These are phyloP conservation scores for Apiotrichum laibachii DNA, from an alignment of 1,284 basidiomycete genomes.

Conservation along the genomic window DNA sequence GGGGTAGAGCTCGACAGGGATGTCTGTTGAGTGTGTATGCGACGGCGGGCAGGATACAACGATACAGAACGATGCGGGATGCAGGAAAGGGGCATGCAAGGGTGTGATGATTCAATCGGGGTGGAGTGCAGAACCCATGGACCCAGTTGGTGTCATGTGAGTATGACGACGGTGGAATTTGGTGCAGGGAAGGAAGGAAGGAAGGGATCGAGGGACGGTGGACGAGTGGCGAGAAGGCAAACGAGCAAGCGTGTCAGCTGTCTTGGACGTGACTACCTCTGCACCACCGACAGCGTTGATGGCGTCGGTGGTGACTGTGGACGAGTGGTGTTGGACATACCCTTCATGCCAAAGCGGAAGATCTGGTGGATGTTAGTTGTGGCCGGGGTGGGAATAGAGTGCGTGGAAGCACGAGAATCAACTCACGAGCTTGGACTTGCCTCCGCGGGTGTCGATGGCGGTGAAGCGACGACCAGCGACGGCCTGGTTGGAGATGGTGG, in stretches of 20 bases:
- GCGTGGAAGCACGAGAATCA: too few relatives aligned
- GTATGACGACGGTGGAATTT: neutral
- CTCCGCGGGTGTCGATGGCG: constrained; percentile 32
- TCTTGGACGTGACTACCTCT: neutral
- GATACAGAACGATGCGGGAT: too few relatives aligned
- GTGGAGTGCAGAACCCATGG: too few relatives aligned
- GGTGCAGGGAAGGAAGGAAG: constrained; percentile 16
- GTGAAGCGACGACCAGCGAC: constrained; percentile 34
- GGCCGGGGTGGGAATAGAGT: too few relatives aligned
- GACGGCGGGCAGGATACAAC: neutral
- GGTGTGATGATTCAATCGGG: neutral
- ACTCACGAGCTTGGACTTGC: constrained; percentile 48
- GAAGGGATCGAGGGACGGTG: neutral
- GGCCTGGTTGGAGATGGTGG: constrained; percentile 11
- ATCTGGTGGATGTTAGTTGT: constrained; percentile 27
- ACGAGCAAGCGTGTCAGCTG: neutral
- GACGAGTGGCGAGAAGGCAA: neutral
- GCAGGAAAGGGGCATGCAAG: neutral
- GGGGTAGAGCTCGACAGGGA: constrained; percentile 51
- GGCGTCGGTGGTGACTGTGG: too few relatives aligned
- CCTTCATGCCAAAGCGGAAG: constrained; percentile 49
- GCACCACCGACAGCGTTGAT: neutral
- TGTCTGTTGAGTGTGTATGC: constrained; percentile 32
- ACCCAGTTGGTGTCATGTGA: neutral
- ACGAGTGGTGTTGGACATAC: constrained; percentile 12